These are phyloP conservation scores for Clathrus columnatus DNA, from an alignment of 768 basidiomycete species.

Conservation along the genomic window DNA sequence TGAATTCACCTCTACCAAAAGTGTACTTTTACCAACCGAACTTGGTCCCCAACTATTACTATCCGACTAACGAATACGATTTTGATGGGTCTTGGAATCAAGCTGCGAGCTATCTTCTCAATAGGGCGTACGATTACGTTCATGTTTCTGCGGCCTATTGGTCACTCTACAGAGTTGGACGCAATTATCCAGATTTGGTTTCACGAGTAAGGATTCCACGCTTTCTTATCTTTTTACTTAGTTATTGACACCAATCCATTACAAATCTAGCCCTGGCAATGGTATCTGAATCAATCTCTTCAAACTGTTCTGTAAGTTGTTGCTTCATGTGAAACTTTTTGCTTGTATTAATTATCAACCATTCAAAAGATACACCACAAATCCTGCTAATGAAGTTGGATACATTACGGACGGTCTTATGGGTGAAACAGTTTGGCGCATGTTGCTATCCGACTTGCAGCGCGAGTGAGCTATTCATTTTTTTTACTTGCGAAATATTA, in stretches of 20 bases:
- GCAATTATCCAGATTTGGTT: conserved; percentile 45
- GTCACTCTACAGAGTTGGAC: conserved; percentile 48
- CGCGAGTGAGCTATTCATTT: conserved; percentile 25
- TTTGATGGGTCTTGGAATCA: conserved; percentile 54
- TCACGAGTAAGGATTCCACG: conserved; percentile 11
- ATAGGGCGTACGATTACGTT: conserved; percentile 43
- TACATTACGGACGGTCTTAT: conserved; percentile 41
- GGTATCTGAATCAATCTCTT: conserved; percentile 50
- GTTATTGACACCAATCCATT: neutral
- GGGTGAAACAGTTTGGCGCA: conserved; percentile 46
- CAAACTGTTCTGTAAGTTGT: conserved; percentile 27
- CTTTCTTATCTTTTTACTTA: too few species aligned
- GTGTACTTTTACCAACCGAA: conserved; percentile 45
- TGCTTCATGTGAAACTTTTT: neutral
- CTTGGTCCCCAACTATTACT: conserved; percentile 36
- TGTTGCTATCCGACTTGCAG: conserved; percentile 41
- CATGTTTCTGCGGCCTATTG: conserved; percentile 37
- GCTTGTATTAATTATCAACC: neutral
- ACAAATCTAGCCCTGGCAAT: conserved; percentile 39
- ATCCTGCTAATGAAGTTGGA: conserved; percentile 29
- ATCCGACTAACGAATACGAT: conserved; percentile 42
- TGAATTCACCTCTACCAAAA: conserved; percentile 21
- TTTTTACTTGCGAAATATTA: neutral
- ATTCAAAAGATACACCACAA: conserved; percentile 29
- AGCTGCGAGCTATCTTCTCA: conserved; percentile 36